Percentiles rank a stretch among this genome's conserved stretches.
phyloP scores from a whole-genome alignment of 1,284 basidiomycete genomes.

The Boletus mariae region DNA sequence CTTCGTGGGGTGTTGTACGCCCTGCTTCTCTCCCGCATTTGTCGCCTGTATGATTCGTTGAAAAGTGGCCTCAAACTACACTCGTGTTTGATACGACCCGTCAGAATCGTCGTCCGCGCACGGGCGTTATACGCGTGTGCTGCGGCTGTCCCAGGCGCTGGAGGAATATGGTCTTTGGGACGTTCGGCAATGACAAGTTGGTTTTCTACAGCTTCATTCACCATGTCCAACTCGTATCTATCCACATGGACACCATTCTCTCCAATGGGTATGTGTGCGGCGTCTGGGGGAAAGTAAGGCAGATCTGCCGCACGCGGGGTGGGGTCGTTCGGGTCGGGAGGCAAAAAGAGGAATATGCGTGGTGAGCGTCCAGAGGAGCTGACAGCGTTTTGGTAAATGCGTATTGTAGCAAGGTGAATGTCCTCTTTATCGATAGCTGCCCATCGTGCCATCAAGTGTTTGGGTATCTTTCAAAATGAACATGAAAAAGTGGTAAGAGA shows the following conservation, averaged over 20 bases:
- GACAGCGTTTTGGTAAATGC: constrained; percentile 57
- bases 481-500: constrained; percentile 4
- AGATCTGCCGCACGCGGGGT: constrained; percentile 33
- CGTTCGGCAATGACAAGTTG: constrained; percentile 75
- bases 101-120: constrained; percentile 69
- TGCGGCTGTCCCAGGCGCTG: constrained; percentile 37
- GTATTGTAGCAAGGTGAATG: constrained; percentile 68
- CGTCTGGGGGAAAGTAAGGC: constrained; percentile 35
- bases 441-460: constrained; percentile 71
- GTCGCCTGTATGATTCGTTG: constrained; percentile 54
- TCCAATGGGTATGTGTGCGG: constrained; percentile 37
- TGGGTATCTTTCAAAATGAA: constrained; percentile 51
- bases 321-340: constrained; percentile 49
- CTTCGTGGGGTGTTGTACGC: constrained; percentile 60
- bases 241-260: constrained; percentile 47
- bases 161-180: constrained; percentile 58
- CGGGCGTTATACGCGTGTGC: constrained; percentile 40
- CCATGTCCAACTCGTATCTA: constrained; percentile 74
- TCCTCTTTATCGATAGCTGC: constrained; percentile 49
- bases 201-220: constrained; percentile 71
- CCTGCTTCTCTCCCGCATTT: constrained; percentile 56
- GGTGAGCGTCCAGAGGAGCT: constrained; percentile 47
- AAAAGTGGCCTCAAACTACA: constrained; percentile 60
- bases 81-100: constrained; percentile 73
- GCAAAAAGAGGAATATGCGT: constrained; percentile 65